These are phyloP conservation scores for Boeremia lycopersici DNA, from an alignment of 2,329 filamentous ascomycete species.

Conservation along the genomic window DNA sequence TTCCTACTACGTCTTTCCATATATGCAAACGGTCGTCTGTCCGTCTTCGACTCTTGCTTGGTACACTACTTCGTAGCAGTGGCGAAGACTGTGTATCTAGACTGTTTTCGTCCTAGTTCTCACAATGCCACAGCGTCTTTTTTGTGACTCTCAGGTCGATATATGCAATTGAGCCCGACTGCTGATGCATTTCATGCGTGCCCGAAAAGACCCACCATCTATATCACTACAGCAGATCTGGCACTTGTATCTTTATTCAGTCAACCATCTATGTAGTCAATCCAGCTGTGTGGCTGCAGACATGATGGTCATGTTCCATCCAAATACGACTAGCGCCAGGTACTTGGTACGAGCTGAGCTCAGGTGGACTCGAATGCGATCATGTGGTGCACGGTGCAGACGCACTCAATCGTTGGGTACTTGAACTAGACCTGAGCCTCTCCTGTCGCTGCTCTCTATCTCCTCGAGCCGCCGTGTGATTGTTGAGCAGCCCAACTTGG, in stretches of 20 bases:
- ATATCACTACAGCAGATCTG: not conserved
- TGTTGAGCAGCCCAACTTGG: constrained; percentile 7
- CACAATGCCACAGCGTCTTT: too few species aligned
- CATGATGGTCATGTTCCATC: constrained; percentile 5
- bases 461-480: constrained; percentile 5
- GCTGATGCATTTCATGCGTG: too few species aligned
- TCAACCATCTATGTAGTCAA: not conserved
- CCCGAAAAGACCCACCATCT: not conserved
- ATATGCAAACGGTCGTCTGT: too few species aligned
- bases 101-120: too few species aligned
- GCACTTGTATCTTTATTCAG: not conserved
- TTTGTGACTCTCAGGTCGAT: too few species aligned
- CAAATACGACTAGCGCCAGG: constrained; percentile 11
- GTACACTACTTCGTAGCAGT: too few species aligned
- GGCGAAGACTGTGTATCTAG: too few species aligned
- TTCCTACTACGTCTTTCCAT: too few species aligned
- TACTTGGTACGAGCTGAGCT: constrained; percentile 1
- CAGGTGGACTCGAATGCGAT: constrained; percentile 13
- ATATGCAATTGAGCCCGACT: too few species aligned
- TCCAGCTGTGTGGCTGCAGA: constrained; percentile 1
- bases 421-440: constrained; percentile 14
- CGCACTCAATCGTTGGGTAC: constrained; percentile 6
- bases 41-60: too few species aligned
- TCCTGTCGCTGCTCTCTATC: not conserved
- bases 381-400: constrained; percentile 16